A percentile compares a stretch with the other conserved stretches of the same genome.
These are phyloP conservation scores for Ophiosphaerella korrae DNA, from an alignment of 2,329 filamentous ascomycete species.

Conservation along the genomic window DNA sequence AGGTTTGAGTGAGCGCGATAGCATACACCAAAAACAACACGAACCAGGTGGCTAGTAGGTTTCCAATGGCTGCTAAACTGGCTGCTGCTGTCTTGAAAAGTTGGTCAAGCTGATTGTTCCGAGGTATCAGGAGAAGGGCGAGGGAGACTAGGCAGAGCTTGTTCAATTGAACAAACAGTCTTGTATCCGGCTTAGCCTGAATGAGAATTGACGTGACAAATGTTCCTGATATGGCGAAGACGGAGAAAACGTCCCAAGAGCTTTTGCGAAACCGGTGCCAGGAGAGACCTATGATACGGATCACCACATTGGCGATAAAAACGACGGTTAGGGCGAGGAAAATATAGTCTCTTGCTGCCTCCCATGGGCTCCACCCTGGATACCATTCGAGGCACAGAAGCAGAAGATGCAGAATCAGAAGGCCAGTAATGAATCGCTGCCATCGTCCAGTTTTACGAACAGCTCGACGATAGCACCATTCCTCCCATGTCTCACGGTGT, in stretches of 20 bases:
- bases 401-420: slow-evolving; percentile 81
- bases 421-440: slow-evolving; percentile 79
- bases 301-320: slow-evolving; percentile 80
- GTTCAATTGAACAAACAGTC: slow-evolving; percentile 78
- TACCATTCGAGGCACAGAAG: slow-evolving; percentile 87
- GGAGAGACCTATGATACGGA: slow-evolving; percentile 85
- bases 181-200: slow-evolving; percentile 61
- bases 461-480: slow-evolving; percentile 93
- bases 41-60: slow-evolving; percentile 94
- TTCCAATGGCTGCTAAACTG: slow-evolving; percentile 86
- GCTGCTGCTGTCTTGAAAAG: slow-evolving; percentile 98
- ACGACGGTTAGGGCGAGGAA: slow-evolving; percentile 83
- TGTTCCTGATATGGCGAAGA: slow-evolving; percentile 78
- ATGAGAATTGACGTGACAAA: slow-evolving; percentile 82
- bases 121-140: slow-evolving; percentile 85
- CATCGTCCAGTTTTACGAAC: slow-evolving; percentile 93
- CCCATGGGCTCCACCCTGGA: slow-evolving; percentile 74
- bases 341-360: slow-evolving; percentile 69
- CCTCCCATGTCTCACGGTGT: slow-evolving; percentile 74
- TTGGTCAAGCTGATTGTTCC: slow-evolving; percentile 96
- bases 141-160: slow-evolving; percentile 94
- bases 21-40: slow-evolving; percentile 96
- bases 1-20: slow-evolving; percentile 93
- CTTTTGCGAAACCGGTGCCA: slow-evolving; percentile 92
- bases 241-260: slow-evolving; percentile 92